These are phyloP conservation scores for Byssothecium circinans DNA, from an alignment of 2,329 filamentous ascomycete genomes.

Conservation along the genomic window DNA sequence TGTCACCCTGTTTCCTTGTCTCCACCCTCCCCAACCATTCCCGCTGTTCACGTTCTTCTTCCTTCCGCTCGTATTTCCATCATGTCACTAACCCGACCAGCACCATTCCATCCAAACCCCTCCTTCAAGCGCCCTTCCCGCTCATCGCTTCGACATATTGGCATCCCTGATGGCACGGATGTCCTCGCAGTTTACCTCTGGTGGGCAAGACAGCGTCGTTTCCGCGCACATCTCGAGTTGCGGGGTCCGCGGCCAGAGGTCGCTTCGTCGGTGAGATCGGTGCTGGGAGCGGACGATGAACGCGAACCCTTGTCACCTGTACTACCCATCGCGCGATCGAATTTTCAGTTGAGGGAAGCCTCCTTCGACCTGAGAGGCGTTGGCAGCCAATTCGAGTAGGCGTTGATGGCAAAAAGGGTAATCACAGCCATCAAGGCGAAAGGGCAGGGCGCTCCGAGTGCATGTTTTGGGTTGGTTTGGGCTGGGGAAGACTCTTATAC, in stretches of 20 bases:
- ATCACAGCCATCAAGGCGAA: too few species aligned
- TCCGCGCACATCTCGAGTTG: constrained; percentile 2
- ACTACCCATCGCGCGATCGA: neutral
- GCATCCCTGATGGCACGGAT: constrained; percentile 25
- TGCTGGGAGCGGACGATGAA: constrained; percentile 6
- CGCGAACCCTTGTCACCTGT: neutral
- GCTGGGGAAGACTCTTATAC: too few species aligned
- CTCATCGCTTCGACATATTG: constrained; percentile 19
- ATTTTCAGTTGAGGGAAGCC: neutral
- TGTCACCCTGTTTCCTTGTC: neutral
- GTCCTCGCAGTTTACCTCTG: constrained; percentile 26
- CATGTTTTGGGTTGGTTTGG: too few species aligned
- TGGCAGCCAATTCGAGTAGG: constrained; percentile 15
- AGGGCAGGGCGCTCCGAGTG: too few species aligned
- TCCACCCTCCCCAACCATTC: neutral
- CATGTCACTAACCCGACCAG: constrained; percentile 5
- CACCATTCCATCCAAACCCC: constrained; percentile 5
- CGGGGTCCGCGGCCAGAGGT: neutral
- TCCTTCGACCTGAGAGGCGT: constrained; percentile 11
- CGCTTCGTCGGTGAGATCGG: constrained; percentile 4
- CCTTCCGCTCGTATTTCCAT: neutral
- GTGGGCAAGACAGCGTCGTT: constrained; percentile 22
- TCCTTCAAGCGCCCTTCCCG: constrained; percentile 13
- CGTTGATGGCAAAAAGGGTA: too few species aligned
- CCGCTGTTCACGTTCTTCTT: neutral